Base-by-base conservation (phyloP, 805 yeast species). In the Nakazawaea anatomiae region DNA sequence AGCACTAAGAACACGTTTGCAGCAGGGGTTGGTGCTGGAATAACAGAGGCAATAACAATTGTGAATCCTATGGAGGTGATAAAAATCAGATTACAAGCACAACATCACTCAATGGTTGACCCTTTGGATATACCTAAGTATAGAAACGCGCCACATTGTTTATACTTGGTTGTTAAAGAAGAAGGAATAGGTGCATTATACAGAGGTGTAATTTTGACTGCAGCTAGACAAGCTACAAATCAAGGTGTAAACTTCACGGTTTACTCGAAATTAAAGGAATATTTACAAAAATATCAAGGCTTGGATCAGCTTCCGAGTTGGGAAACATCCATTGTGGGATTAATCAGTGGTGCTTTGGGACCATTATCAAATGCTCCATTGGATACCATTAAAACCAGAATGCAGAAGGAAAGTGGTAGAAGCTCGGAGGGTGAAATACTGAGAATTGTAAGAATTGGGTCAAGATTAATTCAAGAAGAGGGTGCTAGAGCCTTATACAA, bases 171-270 rank as follows among this genome's bases (percentile, higher is more conserved):
- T 61, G 80, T 86, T 55, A 85, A 79, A 60, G 97, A 92, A 69
- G 99, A 92, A 74, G 99, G 99, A 46, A 75, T 88, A 60, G 77
- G 79, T 47, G 88, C 97, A 8, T 72, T 92, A 54, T 92, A 92
- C 75, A 80, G 97, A 66, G 99, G 99, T 65, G 98, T 92, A 30
- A 80, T 91, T 2, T 81, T 92, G 63, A 92, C 99, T 35, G 97
- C 97, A 39, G 96, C 96, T 32, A 83, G 99, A 75, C 99, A 92
- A 70, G 97, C 98, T 31, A 85, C 96, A 53, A 92, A 92, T 75
- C 99, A 92, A 73, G 99, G 97, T 75, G 97, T 95, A 46, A 92
- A 94, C 72, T 92, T 92, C 71, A 92, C 98, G 3, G 96, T 89
- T 32, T 92, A 92, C 73, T 87, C 96, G 30, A 85, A 86, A 67